Evolutionary conservation across 257 asterid genomes (phyloP), one percentile per base, ranked within the genome.

Genomic region (Thymus mandschuricus): DNA sequence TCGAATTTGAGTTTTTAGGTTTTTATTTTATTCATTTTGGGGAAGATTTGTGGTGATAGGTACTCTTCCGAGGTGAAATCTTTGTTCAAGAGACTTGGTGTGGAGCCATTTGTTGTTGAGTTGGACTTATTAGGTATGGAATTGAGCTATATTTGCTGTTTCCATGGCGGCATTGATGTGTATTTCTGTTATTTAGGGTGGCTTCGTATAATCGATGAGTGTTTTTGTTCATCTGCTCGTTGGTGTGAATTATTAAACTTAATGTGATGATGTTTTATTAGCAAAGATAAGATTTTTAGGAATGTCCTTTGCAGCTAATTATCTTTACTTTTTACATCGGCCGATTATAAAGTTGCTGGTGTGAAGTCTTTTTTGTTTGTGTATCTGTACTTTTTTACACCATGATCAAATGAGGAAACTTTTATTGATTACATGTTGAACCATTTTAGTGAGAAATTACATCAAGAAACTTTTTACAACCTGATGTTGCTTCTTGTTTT

Each of bases 31-130:
- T 48, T 63, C 4, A 3, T 27, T 64, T 60, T 60, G 1, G 67
- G 51, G 34, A 21, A 15, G 76, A 69, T 71, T 68, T 64, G 48
- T 68, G 69, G 33, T 43, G 34, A 13, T 56, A 93, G 96, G 81
- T 91, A 87, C 70, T 91, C 95, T 13, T 60, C 90, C 64, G 93
- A 89, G 87, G 97, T 91, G 87, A 94, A 91, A 69, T 71, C 85
- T 46, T 76, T 94, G 91, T 89, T 94, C 60, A 91, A 82, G 86
- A 85, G 79, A 69, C 85, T 89, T 58, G 97, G 91, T 9, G 96
- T 80, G 84, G 92, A 91, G 62, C 94, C 96, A 33, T 76, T 85
- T 73, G 94, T 93, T 49, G 63, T 93, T 78, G 98, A 93, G 75
- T 83, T 93, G 89, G 97, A 94, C 62, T 81, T 79, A 78, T 74